phyloP scores from a whole-genome alignment of 768 basidiomycete species.

The Neoboletus brunneissimus region DNA sequence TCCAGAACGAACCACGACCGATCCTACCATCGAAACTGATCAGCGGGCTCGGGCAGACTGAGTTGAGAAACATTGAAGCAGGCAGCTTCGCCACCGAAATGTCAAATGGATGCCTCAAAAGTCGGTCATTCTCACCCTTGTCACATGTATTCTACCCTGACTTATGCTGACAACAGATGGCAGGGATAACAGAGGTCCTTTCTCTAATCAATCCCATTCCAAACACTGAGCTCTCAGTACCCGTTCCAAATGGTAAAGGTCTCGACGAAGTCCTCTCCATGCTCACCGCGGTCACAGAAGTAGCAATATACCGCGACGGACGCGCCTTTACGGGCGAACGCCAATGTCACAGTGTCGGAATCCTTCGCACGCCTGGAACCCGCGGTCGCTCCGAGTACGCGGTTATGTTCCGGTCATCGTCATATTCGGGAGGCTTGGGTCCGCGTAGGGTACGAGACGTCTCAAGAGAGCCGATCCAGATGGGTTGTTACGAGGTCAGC shows the following conservation, averaged over 20 bases:
- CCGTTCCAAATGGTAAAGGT: slow-evolving; percentile 78
- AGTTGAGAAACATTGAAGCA: slow-evolving; percentile 68
- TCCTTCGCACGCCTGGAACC: slow-evolving; percentile 61
- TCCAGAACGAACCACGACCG: slow-evolving; percentile 81
- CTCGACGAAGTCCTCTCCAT: slow-evolving; percentile 64
- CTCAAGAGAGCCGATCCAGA: slow-evolving; percentile 66
- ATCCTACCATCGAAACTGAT: slow-evolving; percentile 79
- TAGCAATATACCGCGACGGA: slow-evolving; percentile 86
- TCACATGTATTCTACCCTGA: background rate
- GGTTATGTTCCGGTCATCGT: slow-evolving; percentile 87
- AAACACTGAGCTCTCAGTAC: slow-evolving; percentile 69
- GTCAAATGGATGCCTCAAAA: slow-evolving; percentile 94
- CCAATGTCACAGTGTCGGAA: slow-evolving; percentile 70
- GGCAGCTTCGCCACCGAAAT: slow-evolving; percentile 92
- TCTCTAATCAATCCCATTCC: slow-evolving; percentile 50
- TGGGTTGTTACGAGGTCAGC: slow-evolving; percentile 94
- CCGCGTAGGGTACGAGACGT: slow-evolving; percentile 64
- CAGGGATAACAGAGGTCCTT: slow-evolving; percentile 76
- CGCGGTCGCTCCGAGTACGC: slow-evolving; percentile 68
- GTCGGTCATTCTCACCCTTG: slow-evolving; percentile 29
- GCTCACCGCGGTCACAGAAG: slow-evolving; percentile 64
- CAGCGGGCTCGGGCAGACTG: slow-evolving; percentile 66
- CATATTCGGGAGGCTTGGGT: slow-evolving; percentile 75
- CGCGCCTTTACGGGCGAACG: slow-evolving; percentile 80
- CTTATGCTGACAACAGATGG: slow-evolving; percentile 61